phyloP scores from a whole-genome alignment of 257 asterid species.

The Schizonepeta tenuifolia region DNA sequence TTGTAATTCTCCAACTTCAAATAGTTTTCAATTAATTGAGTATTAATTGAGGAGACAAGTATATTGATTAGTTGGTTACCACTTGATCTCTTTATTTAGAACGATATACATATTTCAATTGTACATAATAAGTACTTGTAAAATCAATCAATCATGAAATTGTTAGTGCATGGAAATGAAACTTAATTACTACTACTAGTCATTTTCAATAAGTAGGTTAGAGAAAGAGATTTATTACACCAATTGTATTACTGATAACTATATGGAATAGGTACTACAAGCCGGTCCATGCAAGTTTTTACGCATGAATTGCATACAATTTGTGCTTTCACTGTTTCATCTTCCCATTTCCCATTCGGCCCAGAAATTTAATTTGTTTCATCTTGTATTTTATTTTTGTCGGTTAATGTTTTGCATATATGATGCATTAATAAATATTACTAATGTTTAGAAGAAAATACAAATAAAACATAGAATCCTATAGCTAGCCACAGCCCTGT shows the following conservation, averaged over 20 bases:
- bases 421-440: not conserved
- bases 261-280: not conserved
- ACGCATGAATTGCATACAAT: not conserved
- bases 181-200: not conserved
- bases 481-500: not conserved
- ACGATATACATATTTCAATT: too few relatives aligned
- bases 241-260: slow-evolving; percentile 1
- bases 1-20: not conserved
- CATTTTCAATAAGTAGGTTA: not conserved
- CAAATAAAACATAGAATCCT: not conserved
- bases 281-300: too few relatives aligned
- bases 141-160: not conserved
- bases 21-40: not conserved
- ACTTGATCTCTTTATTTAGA: too few relatives aligned
- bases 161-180: not conserved
- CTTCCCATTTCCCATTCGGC: not conserved
- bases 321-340: not conserved
- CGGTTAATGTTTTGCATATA: not conserved
- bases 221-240: not conserved
- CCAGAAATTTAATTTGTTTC: not conserved
- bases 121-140: too few relatives aligned
- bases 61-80: too few relatives aligned
- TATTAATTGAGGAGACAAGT: not conserved
- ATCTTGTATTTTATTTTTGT: not conserved
- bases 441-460: not conserved